A percentile compares a stretch with the other conserved stretches of the same genome.
These are phyloP conservation scores for Dothistroma pini DNA, from an alignment of 2,329 filamentous ascomycete species.

Conservation along the genomic window DNA sequence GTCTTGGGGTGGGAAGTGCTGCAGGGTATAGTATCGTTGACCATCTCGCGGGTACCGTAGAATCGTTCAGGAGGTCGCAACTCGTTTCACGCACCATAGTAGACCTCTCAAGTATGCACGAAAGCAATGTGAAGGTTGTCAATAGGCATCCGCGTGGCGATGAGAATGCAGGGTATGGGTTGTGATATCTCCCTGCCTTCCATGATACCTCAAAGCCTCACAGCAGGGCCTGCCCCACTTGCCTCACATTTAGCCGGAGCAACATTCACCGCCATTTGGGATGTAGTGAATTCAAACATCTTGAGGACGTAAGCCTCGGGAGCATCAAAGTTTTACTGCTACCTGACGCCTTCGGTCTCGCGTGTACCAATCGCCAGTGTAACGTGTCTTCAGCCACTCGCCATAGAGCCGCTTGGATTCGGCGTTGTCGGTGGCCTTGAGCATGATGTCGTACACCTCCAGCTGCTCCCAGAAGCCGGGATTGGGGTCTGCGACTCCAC, in stretches of 20 bases:
- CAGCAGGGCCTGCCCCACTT: neutral
- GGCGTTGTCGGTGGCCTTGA: conserved; percentile 23
- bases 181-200: neutral
- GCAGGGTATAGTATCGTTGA: neutral
- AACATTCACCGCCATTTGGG: neutral
- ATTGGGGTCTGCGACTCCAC: conserved; percentile 84
- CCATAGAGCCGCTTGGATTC: conserved; percentile 33
- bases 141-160: neutral
- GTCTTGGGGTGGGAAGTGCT: neutral
- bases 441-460: conserved; percentile 78
- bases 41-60: neutral
- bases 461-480: conserved; percentile 85
- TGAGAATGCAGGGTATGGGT: neutral
- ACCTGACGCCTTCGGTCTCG: conserved; percentile 14
- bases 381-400: conserved; percentile 34
- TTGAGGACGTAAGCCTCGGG: neutral
- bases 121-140: neutral
- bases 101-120: neutral
- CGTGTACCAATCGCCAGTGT: conserved; percentile 39
- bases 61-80: neutral
- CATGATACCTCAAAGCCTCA: neutral
- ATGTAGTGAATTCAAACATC: neutral
- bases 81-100: neutral
- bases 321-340: conserved; percentile 20
- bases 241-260: neutral